Evolutionary conservation across 2,329 filamentous ascomycete species (phyloP), one percentile per base, ranked within the genome.

Genomic region (Chrysosporium keratinophilum): DNA sequence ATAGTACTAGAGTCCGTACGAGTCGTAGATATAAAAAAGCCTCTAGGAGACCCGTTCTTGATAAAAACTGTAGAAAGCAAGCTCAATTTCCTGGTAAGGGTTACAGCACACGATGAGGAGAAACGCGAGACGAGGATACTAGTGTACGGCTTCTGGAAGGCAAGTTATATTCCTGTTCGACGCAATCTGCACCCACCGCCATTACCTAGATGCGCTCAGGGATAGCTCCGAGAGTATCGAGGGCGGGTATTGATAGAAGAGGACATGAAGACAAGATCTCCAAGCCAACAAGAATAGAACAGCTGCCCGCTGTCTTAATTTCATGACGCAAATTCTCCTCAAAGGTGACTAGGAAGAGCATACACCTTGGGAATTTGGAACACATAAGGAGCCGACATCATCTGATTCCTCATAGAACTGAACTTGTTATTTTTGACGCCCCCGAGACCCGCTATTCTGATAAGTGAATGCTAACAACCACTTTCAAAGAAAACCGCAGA

Each of bases 321-420:
- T 11, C 20, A 40, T 49, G 46, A 49, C 19, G 9, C 46, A 37
- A 2, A 12, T 46, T 46, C 42, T 5, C 50, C 42, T 33, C 31
- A 39, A 40, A 28, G 40, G 50, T 52, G 45, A 37, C 35, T 15
- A 50, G 52, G 52, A 54, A 54, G 52, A 54, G 46, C 39, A 54
- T 33, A 23, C 20, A 28, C n/a, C 37, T 42, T 43, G 39, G 12
- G 37, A 43, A 41, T 23, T 37, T 42, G 33, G 12, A 42, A 42
- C 42, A 9, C 4, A 42, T 15, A 50, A 23, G 47, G 52, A 54
- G 52, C 46, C 52, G 52, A 54, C 52, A 54, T 54, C 52, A 50
- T 54, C 52, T 40, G 52, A 54, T 20, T 44, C 20, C 28, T 53
- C 19, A 5, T n/a, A 11, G 2, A 9, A 31, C 12, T 10, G 6